phyloP scores from a whole-genome alignment of 2,329 filamentous ascomycete genomes.

The Myriosclerotinia duriaeana region DNA sequence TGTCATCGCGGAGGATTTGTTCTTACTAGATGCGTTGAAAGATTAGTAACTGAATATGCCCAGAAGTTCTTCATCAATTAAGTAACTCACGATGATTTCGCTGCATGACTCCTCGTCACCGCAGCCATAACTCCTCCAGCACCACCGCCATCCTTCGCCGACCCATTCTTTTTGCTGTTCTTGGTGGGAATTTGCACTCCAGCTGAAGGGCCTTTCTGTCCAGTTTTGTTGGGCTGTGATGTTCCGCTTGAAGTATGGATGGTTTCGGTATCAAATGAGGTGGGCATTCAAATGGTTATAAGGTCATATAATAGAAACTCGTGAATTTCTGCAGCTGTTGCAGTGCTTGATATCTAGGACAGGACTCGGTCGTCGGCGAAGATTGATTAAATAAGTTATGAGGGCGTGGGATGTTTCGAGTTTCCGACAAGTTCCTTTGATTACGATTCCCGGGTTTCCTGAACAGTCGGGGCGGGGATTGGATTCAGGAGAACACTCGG shows the following conservation, averaged over 20 bases:
- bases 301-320: not conserved
- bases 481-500: constrained; percentile 34
- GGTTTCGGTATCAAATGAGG: constrained; percentile 41
- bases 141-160: constrained; percentile 38
- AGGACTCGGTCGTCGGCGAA: constrained; percentile 22
- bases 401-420: constrained; percentile 23
- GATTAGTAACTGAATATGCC: constrained; percentile 16
- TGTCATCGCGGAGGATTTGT: constrained; percentile 18
- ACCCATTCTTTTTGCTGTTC: constrained; percentile 41
- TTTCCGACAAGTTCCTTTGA: not conserved
- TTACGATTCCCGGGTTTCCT: constrained; percentile 33
- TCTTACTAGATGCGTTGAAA: constrained; percentile 20
- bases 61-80: not conserved
- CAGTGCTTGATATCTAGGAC: constrained; percentile 19
- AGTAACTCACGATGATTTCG: constrained; percentile 38
- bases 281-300: constrained; percentile 42
- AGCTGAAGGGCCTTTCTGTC: constrained; percentile 33
- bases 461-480: constrained; percentile 30
- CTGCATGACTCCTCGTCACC: constrained; percentile 40
- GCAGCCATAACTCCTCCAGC: constrained; percentile 35
- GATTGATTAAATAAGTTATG: constrained; percentile 17
- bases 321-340: not conserved
- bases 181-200: constrained; percentile 37
- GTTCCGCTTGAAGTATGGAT: constrained; percentile 31
- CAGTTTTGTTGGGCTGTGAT: constrained; percentile 32